Evolutionary conservation across 2,329 filamentous ascomycete species (phyloP), one percentile per base, ranked within the genome.

Genomic region (Cryphonectria naterciae): DNA sequence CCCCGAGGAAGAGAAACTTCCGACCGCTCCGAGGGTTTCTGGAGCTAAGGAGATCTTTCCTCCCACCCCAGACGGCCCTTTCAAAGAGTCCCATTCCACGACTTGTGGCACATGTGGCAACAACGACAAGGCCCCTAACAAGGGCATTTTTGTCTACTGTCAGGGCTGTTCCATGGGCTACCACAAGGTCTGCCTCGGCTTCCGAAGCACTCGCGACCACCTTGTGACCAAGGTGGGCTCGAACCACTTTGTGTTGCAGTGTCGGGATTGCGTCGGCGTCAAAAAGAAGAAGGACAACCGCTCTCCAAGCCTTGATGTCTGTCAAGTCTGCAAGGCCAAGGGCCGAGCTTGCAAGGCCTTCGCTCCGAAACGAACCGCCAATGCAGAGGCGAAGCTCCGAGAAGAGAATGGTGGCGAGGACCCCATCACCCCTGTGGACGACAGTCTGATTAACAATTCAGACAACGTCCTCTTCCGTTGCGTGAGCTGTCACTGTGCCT

Each of bases 121-220:
- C n/a, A 81, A 79, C 22, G 86, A 87, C 11, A 83, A 87, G 64
- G 83, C 85, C 32, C 79, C 82, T 1, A 86, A 84, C 70, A 91
- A 90, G 77, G 94, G 93, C 0, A 84, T 88, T 54, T 83, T 99
- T 35, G 87, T 99, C 46, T 91, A 91, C 77, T 99, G 96, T 75
- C 97, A 99, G 81, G 96, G 96, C 41, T 99, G 96, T 79, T 94
- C 91, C 1, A 85, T 91, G 64, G 87, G 92, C 0, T 97, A 94
- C 75, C 96, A 99, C 81, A 93, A 93, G 79, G 83, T 82, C 56
- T 99, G 96, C 77, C 85, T 99, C 39, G 94, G 95, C 1, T 84
- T 86, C 65, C 89, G 96, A 65, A 88, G 87, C 67, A 84, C 80
- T 17, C 88, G 96, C 72, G 94, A 97, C n/a, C 96, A 98, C 79